Percentiles rank a stretch among this genome's conserved stretches.
Conservation (phyloP, 345 rosid genomes). For the Brassica cretica region DNA sequence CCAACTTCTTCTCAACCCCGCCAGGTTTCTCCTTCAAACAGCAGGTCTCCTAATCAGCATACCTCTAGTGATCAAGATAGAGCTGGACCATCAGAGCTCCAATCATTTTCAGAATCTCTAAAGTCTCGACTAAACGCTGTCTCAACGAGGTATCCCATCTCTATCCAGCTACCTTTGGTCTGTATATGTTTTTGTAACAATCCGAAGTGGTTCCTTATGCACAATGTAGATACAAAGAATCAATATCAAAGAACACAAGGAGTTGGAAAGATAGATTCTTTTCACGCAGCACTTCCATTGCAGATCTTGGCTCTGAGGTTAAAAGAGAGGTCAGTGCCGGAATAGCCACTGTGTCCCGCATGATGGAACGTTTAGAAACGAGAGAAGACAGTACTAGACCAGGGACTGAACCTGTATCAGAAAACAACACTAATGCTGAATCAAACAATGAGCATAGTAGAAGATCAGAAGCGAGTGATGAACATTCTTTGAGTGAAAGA, state of each 20-base stretch:
- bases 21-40: background rate
- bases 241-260: conserved; percentile 88
- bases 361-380: conserved; percentile 81
- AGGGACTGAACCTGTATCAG: conserved; percentile 49
- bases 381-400: conserved; percentile 49
- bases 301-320: conserved; percentile 76
- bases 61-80: conserved; percentile 67
- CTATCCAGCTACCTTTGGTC: background rate
- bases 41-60: conserved; percentile 47
- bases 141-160: conserved; percentile 60
- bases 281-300: conserved; percentile 69
- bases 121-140: conserved; percentile 74
- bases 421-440: conserved; percentile 46
- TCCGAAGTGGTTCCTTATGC: conserved; percentile 11
- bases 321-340: conserved; percentile 88
- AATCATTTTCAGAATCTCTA: conserved; percentile 81
- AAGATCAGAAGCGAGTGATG: conserved; percentile 20
- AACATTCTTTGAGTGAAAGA: conserved; percentile 38
- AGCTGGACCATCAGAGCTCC: conserved; percentile 88
- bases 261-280: conserved; percentile 93
- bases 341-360: conserved; percentile 75
- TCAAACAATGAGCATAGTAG: conserved; percentile 36
- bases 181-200: background rate
- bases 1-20: background rate
- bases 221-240: conserved; percentile 75